phyloP scores from a whole-genome alignment of 345 rosid genomes.

The Eutrema heterophyllum region DNA sequence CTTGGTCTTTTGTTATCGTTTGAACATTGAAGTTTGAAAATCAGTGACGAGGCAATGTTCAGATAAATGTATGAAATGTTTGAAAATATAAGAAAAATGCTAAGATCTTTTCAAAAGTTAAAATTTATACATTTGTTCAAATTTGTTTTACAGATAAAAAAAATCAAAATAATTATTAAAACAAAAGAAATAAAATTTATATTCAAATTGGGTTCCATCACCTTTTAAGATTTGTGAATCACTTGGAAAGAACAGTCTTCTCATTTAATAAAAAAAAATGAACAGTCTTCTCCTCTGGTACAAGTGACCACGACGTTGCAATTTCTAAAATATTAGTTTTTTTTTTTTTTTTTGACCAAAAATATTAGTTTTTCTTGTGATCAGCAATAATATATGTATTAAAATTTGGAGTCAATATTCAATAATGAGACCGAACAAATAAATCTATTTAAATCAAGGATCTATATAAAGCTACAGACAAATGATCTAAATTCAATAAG shows the following conservation, averaged over 20 bases:
- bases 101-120: neutral
- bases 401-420: slow-evolving; percentile 10
- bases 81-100: neutral
- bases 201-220: neutral
- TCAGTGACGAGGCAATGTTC: neutral
- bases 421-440: slow-evolving; percentile 6
- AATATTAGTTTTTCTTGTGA: neutral
- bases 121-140: neutral
- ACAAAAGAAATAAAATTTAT: neutral
- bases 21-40: neutral
- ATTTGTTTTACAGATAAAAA: neutral
- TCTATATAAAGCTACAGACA: neutral
- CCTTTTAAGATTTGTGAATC: neutral
- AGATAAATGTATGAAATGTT: neutral
- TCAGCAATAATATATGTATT: neutral
- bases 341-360: too few relatives aligned
- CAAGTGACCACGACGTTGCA: slow-evolving; percentile 24
- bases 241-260: slow-evolving; percentile 17
- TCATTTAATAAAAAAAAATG: neutral
- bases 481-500: neutral
- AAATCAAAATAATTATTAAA: neutral
- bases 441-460: neutral
- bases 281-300: slow-evolving; percentile 14
- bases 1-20: neutral
- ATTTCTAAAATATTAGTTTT: neutral